Evolutionary conservation across 2,329 filamentous ascomycete species (phyloP).

Genomic region (Fusarium pseudocircinatum): DNA sequence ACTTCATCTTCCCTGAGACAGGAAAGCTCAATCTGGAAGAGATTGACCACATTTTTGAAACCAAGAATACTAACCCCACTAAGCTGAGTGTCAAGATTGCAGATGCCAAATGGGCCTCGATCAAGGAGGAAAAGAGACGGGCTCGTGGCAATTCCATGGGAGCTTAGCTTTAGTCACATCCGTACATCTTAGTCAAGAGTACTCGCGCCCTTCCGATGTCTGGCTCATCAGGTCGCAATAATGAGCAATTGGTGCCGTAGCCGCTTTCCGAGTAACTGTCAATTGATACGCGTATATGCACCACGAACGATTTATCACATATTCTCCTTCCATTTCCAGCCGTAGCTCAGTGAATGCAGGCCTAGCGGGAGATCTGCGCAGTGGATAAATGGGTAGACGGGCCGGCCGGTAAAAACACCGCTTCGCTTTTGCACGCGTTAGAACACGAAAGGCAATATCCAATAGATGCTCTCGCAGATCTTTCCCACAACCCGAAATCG

Average conservation of each 20-base stretch:
- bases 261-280: not conserved
- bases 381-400: constrained; percentile 11
- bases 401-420: not conserved
- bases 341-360: not conserved
- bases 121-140: constrained; percentile 21
- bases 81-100: constrained; percentile 25
- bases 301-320: no score
- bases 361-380: not conserved
- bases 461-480: not conserved
- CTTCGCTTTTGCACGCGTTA: not conserved
- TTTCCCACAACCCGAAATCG: no score
- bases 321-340: not conserved
- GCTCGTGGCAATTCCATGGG: not conserved
- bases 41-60: constrained; percentile 40
- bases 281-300: not conserved
- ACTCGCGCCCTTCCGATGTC: not conserved
- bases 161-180: not conserved
- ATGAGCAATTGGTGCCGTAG: not conserved
- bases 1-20: constrained; percentile 37
- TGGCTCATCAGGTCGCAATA: rapidly evolving
- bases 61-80: constrained; percentile 19
- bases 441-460: no score
- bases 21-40: constrained; percentile 37
- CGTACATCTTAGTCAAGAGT: not conserved
- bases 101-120: constrained; percentile 20